Base-by-base conservation (phyloP, 78 protist species). In the Dictyostelium firmibasis region DNA sequence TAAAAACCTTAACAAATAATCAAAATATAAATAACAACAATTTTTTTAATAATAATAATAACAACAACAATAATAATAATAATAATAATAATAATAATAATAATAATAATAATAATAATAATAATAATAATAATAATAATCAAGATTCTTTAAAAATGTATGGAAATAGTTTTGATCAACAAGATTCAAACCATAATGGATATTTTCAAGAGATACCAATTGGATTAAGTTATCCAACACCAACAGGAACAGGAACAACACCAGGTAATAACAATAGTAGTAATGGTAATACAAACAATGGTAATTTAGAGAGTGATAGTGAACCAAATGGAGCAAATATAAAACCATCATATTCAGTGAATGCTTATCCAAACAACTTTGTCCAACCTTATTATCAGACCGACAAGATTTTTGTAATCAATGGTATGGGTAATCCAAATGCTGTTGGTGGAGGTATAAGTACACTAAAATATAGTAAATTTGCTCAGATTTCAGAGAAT, bases 151-250 rank as follows among this genome's bases (percentile, higher is more conserved):
- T 6, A 27, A 67, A 25, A 27, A 67, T 29, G 67, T 57, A 57
- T 57, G 67, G 67, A 20, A 57, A 57, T 57, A 57, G 67, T 57
- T 57, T 20, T 57, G 67, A 67, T 27, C 75, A 72, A 72, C 79
- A 72, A 72, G 79, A 72, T 72, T 72, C 79, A 72, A 72, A 72
- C 14, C 79, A 72, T 29, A 72, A 72, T 72, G 79, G 79, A 29
- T 72, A 72, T 18, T 72, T 72, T 72, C 79, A 72, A 72, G 79
- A 72, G 35, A 72, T 72, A 1, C 79, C 79, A 14, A 72, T 72
- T 33, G 44, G 44, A 72, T 33, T 72, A 72, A 72, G 67, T 20
- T 57, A 72, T 6, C 75, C 33, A 10, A 64, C 27, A 20, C 70
- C 70, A 60, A 62, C 72, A 25, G 72, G 72, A 2, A n/a, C 43